Base-by-base conservation (phyloP, 768 basidiomycete genomes). In the Suillus subalutaceus region DNA sequence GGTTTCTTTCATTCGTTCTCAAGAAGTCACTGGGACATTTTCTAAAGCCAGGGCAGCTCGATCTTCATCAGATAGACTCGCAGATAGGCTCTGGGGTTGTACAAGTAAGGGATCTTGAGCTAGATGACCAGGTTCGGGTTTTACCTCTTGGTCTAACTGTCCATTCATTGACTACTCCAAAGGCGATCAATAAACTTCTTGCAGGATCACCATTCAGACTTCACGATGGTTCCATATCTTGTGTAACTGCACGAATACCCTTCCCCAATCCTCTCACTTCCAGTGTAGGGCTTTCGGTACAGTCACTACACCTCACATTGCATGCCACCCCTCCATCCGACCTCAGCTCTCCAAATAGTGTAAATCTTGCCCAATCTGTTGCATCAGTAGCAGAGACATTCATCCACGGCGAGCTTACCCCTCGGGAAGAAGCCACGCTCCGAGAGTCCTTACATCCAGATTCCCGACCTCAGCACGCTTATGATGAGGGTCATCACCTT, bases 1-100 rank as follows among this genome's bases (percentile, higher is more conserved):
- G 93, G 65, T 96, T 98, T 79, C 83, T 98, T 43, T 95, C 95
- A 1, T 98, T 95, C 75, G 79, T 94, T 62, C 84, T 98, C 68
- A 91, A 89, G 83, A 89, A 88, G 72, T 84, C 87, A 9, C 80
- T 98, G 0, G 96, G 96, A 13, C 91, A 91, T 73, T 84, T 97
- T 67, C 84, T 98, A 63, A 92, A 90, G 75, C 93, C 92, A 12
- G 96, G 94, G 18, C 95, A 96, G 72, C 86, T 97, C 65, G 93
- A 97, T 79, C 82, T 87, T 62, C 85, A 90, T 64, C 89, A 94
- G 78, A 90, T 97, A 71, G 94, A 97, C 71, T 92, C 94, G 37
- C 94, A 97, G 78, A 90, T 98, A 72, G 91, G 93, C n/a, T 91
- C 90, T 50, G 96, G 96, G 20, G 90, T 86, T 74, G 88, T 97